Evolutionary conservation across 2,329 filamentous ascomycete genomes (phyloP).

Genomic region (Exophiala mesophila): DNA sequence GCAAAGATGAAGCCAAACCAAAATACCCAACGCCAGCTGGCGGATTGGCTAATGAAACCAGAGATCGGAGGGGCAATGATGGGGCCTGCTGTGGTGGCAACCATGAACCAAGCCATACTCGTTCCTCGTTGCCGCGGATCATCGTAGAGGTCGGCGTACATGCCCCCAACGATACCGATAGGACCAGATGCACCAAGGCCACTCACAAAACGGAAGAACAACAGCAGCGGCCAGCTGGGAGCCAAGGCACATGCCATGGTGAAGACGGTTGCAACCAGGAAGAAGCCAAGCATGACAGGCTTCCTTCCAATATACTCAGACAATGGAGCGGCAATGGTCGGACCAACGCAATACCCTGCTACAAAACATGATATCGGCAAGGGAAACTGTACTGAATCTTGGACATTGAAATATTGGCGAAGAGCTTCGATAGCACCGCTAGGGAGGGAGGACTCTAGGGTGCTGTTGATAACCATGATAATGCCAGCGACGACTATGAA

Average conservation of each 20-base stretch:
- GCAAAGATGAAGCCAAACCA: slow-evolving; percentile 64
- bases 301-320: slow-evolving; percentile 40
- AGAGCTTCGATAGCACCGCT: slow-evolving; percentile 37
- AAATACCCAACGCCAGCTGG: slow-evolving; percentile 46
- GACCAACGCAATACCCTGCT: slow-evolving; percentile 39
- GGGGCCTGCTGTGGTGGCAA: slow-evolving; percentile 39
- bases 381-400: slow-evolving; percentile 32
- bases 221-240: slow-evolving; percentile 37
- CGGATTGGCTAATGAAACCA: slow-evolving; percentile 37
- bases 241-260: slow-evolving; percentile 41
- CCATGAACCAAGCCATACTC: slow-evolving; percentile 41
- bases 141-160: slow-evolving; percentile 44
- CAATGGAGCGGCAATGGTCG: slow-evolving; percentile 39
- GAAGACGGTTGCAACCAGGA: slow-evolving; percentile 38
- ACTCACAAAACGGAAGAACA: slow-evolving; percentile 41
- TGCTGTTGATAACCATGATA: slow-evolving; percentile 37
- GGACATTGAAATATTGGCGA: slow-evolving; percentile 29
- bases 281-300: slow-evolving; percentile 46
- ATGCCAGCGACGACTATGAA: slow-evolving; percentile 35
- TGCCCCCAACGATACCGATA: slow-evolving; percentile 41
- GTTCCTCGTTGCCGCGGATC: slow-evolving; percentile 38
- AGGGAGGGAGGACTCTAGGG: slow-evolving; percentile 35
- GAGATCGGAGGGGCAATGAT: slow-evolving; percentile 42
- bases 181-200: slow-evolving; percentile 40
- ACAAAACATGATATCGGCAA: slow-evolving; percentile 40